A percentile compares a stretch with the other conserved stretches of the same genome.
Evolutionary conservation across 352 stramenopile species (phyloP).

Genomic region (Plasmopara muralis): DNA sequence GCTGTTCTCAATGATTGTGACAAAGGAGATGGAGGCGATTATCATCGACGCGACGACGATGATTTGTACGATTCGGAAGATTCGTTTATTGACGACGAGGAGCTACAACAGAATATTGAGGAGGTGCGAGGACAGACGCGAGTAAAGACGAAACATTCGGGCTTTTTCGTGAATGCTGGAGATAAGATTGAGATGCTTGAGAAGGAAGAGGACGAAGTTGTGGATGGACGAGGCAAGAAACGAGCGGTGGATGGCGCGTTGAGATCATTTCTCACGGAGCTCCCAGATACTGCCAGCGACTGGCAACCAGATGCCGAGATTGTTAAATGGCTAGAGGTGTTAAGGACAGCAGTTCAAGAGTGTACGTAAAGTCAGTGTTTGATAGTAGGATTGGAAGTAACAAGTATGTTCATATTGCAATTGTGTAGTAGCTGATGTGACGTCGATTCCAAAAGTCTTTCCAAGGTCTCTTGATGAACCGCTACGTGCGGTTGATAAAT

Average conservation of each 20-base stretch:
- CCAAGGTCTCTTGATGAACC: constrained; percentile 70
- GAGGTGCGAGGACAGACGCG: constrained; percentile 61
- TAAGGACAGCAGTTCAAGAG: constrained; percentile 56
- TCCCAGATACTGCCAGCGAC: constrained; percentile 58
- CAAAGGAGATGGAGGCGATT: constrained; percentile 12
- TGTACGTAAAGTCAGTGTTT: constrained; percentile 27
- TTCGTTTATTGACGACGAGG: constrained; percentile 81
- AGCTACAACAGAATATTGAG: constrained; percentile 83
- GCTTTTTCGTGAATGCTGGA: constrained; percentile 84
- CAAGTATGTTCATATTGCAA: too few species aligned
- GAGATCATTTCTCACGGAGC: constrained; percentile 58
- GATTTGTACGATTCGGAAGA: constrained; percentile 86
- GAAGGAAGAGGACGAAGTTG: constrained; percentile 13
- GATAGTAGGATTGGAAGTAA: too few species aligned
- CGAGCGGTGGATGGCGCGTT: constrained; percentile 38
- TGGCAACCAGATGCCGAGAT: constrained; percentile 58
- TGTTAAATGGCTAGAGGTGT: constrained; percentile 41
- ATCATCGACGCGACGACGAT: constrained; percentile 60
- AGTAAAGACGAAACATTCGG: constrained; percentile 80
- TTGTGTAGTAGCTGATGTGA: constrained; percentile 36
- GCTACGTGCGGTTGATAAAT: constrained; percentile 66
- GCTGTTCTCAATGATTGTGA: constrained; percentile 45
- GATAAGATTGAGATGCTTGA: constrained; percentile 79
- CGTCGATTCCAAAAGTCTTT: constrained; percentile 77
- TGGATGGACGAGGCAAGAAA: constrained; percentile 33